phyloP scores from a whole-genome alignment of 2,329 filamentous ascomycete genomes.

The Fusarium protoensiforme region DNA sequence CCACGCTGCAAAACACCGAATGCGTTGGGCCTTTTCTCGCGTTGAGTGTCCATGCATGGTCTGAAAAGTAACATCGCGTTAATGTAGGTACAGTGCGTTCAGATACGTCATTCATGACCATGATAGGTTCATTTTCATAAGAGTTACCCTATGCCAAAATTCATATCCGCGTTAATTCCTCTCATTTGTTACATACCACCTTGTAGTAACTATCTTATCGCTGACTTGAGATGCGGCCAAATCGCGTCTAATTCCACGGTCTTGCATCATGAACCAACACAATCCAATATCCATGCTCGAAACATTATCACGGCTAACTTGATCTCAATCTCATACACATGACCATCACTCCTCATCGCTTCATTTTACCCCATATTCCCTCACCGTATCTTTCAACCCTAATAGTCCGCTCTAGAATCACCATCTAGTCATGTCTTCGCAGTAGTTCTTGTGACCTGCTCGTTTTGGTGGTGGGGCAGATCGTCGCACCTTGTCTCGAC shows the following conservation, averaged over 20 bases:
- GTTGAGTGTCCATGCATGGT: not conserved
- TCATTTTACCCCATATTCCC: not conserved
- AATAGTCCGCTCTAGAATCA: constrained; percentile 23
- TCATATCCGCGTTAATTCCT: not conserved
- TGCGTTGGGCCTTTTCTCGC: constrained; percentile 1
- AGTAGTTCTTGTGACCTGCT: constrained; percentile 33
- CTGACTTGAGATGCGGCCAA: not conserved
- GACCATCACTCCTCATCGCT: not conserved
- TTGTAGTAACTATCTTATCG: not conserved
- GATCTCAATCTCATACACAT: not conserved
- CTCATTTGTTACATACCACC: not conserved
- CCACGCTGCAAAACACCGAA: not conserved
- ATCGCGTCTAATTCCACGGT: not conserved
- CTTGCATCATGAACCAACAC: not conserved
- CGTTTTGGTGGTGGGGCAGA: constrained; percentile 35
- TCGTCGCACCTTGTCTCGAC: constrained; percentile 30
- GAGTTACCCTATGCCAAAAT: not conserved
- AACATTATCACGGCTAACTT: not conserved
- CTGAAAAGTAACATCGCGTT: not conserved
- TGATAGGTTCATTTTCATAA: not conserved
- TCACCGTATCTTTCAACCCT: constrained; percentile 29
- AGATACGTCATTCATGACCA: not conserved
- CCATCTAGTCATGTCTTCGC: constrained; percentile 10
- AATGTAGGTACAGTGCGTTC: not conserved
- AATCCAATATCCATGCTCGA: not conserved